phyloP scores from a whole-genome alignment of 106 monocot genomes.

The Apostasia ramifera region DNA sequence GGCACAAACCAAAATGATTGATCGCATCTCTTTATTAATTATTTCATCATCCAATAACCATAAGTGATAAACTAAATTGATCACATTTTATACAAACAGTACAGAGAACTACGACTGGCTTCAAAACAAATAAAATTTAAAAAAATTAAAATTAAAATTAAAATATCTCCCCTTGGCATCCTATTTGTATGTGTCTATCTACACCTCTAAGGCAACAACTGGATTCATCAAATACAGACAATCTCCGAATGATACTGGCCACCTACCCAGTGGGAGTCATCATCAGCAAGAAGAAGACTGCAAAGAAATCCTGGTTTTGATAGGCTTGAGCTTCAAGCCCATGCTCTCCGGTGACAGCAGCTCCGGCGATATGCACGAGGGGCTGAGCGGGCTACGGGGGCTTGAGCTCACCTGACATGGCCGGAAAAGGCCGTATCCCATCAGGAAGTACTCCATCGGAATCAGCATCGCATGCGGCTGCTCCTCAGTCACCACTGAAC shows the following conservation, averaged over 20 bases:
- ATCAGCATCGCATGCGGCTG: slow-evolving; percentile 71
- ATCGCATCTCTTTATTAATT: no score
- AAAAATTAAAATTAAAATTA: no score
- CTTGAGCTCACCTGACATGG: slow-evolving; percentile 37
- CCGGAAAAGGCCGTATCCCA: slow-evolving; percentile 44
- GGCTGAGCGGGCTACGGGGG: slow-evolving; percentile 65
- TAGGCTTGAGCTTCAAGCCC: slow-evolving; percentile 73
- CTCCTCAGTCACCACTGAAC: slow-evolving; percentile 83
- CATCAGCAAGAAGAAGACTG: background rate
- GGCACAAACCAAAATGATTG: no score
- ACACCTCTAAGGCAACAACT: background rate
- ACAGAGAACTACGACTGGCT: no score
- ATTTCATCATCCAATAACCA: no score
- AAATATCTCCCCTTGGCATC: no score
- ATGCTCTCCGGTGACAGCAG: slow-evolving; percentile 70
- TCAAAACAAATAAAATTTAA: no score
- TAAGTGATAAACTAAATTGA: no score
- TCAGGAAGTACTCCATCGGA: slow-evolving; percentile 64
- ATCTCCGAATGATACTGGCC: background rate
- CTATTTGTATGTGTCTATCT: background rate
- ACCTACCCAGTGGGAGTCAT: background rate
- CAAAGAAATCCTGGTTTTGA: slow-evolving; percentile 44
- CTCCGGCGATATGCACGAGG: slow-evolving; percentile 61
- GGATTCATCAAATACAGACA: background rate
- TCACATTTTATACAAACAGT: no score